These are phyloP conservation scores for Elsinoe australis DNA, from an alignment of 2,329 filamentous ascomycete genomes.

Conservation along the genomic window DNA sequence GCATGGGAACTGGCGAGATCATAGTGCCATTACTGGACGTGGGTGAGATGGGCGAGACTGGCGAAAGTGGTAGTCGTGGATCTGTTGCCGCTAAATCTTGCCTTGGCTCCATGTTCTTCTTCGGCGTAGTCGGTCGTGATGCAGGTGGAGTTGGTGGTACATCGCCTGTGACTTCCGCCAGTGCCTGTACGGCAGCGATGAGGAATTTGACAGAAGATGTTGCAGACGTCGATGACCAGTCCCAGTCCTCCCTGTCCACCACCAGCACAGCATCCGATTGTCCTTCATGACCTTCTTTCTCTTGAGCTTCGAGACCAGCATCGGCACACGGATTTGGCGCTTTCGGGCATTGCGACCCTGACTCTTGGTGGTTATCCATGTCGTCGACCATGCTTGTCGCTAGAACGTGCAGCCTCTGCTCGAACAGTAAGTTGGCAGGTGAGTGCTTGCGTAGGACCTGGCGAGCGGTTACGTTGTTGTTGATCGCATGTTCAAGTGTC, in stretches of 20 bases:
- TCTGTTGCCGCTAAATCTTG: conserved; percentile 21
- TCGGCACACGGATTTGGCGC: conserved; percentile 18
- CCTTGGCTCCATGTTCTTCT: conserved; percentile 20
- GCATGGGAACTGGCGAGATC: conserved; percentile 35
- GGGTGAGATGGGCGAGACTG: conserved; percentile 34
- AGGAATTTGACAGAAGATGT: conserved; percentile 71
- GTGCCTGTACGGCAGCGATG: conserved; percentile 49
- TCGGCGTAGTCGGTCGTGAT: conserved; percentile 54
- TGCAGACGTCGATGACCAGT: conserved; percentile 66
- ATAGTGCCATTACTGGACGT: conserved; percentile 33
- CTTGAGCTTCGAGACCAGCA: conserved; percentile 16
- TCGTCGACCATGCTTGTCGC: not conserved
- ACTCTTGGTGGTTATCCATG: not conserved
- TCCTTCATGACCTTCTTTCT: conserved; percentile 9
- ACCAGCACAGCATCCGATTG: conserved; percentile 26
- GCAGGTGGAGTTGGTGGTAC: conserved; percentile 72
- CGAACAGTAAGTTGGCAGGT: no score
- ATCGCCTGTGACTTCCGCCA: conserved; percentile 68
- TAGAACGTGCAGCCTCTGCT: not conserved
- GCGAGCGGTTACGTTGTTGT: conserved; percentile 9
- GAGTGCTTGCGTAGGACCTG: not conserved
- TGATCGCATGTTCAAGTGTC: conserved; percentile 8
- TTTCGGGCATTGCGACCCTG: conserved; percentile 1
- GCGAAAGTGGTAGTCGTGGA: conserved; percentile 15
- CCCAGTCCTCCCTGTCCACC: conserved; percentile 42